Conservation (phyloP, 345 rosid genomes). For the Sisymbrium altissimum region DNA sequence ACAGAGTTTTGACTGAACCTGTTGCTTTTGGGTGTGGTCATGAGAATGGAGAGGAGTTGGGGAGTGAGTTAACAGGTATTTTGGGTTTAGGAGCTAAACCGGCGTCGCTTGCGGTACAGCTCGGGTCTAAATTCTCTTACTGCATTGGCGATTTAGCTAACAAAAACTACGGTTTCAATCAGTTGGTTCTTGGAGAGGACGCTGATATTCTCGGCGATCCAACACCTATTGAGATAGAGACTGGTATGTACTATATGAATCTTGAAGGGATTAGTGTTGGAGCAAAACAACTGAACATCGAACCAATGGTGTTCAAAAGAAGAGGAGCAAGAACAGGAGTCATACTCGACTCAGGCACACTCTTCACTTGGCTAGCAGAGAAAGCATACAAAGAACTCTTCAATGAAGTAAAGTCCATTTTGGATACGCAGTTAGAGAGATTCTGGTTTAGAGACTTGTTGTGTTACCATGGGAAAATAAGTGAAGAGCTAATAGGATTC, state of each 20-base stretch:
- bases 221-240: slow-evolving; percentile 42
- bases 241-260: slow-evolving; percentile 38
- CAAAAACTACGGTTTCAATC: slow-evolving; percentile 39
- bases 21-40: slow-evolving; percentile 54
- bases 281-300: slow-evolving; percentile 37
- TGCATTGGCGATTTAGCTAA: slow-evolving; percentile 47
- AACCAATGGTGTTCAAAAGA: slow-evolving; percentile 33
- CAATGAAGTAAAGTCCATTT: slow-evolving; percentile 28
- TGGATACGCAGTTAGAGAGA: slow-evolving; percentile 27
- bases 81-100: slow-evolving; percentile 46
- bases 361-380: slow-evolving; percentile 41
- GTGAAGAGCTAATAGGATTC: slow-evolving; percentile 46
- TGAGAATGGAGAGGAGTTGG: slow-evolving; percentile 35
- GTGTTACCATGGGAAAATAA: slow-evolving; percentile 45
- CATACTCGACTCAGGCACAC: slow-evolving; percentile 48
- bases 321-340: slow-evolving; percentile 32
- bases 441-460: slow-evolving; percentile 30
- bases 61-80: slow-evolving; percentile 38
- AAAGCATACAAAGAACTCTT: slow-evolving; percentile 36
- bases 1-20: slow-evolving; percentile 23
- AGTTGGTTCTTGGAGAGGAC: slow-evolving; percentile 44
- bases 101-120: slow-evolving; percentile 41
- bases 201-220: slow-evolving; percentile 45
- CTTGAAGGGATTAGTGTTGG: slow-evolving; percentile 55
- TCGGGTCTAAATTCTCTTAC: slow-evolving; percentile 55